Conservation (phyloP, 192 early-diverging fungal genomes). For the Glomus cerebriforme region DNA sequence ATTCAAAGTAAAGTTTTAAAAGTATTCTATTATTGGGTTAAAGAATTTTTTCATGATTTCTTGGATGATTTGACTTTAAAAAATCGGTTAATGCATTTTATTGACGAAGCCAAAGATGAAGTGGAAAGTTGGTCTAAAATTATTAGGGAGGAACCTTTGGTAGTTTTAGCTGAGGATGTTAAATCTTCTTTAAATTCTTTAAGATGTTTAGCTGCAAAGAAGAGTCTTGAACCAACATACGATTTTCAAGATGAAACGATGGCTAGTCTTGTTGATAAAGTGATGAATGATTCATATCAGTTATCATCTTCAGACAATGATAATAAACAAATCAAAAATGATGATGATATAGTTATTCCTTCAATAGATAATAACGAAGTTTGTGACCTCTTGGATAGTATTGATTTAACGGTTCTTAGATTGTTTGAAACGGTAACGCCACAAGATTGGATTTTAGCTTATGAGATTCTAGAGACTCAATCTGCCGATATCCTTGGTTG, state of each 20-base stretch:
- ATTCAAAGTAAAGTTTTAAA: conserved; percentile 53
- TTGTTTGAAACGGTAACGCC: conserved; percentile 41
- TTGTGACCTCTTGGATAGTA: conserved; percentile 20
- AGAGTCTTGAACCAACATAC: conserved; percentile 9
- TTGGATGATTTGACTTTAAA: conserved; percentile 59
- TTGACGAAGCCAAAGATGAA: conserved; percentile 24
- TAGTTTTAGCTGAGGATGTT: background rate
- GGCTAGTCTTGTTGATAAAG: background rate
- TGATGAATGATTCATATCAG: background rate
- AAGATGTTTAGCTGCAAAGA: background rate
- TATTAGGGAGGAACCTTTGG: background rate
- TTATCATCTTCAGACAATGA: background rate
- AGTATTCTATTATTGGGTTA: conserved; percentile 64
- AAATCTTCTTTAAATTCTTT: background rate
- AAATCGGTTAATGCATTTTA: conserved; percentile 48
- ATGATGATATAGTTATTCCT: background rate
- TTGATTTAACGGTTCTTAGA: conserved; percentile 34
- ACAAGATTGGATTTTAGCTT: conserved; percentile 55
- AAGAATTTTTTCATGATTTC: conserved; percentile 62
- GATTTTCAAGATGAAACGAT: conserved; percentile 9
- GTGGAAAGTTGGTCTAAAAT: background rate
- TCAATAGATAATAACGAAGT: background rate
- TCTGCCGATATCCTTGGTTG: conserved; percentile 49
- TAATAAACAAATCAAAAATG: background rate
- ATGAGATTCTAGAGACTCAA: conserved; percentile 51